These are phyloP conservation scores for Lineolata rhizophorae DNA, from an alignment of 495 filamentous ascomycete species.

Conservation along the genomic window DNA sequence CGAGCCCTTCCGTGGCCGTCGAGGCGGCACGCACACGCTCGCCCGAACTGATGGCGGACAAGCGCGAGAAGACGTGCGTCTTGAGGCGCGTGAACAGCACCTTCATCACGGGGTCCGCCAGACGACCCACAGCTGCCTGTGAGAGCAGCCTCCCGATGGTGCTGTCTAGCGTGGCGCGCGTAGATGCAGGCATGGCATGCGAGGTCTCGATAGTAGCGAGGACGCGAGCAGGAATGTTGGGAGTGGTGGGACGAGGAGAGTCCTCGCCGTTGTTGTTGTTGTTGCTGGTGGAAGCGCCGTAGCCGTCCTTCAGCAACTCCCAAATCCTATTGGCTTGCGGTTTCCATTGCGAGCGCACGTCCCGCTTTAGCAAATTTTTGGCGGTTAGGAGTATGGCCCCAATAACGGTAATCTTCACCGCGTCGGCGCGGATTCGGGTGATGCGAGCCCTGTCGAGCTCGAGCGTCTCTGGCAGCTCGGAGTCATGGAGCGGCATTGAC, in stretches of 20 bases:
- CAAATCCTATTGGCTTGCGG: constrained; percentile 57
- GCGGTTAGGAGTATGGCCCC: constrained; percentile 70
- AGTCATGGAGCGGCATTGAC: constrained; percentile 28
- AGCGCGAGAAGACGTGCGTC: constrained; percentile 50
- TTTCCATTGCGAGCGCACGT: constrained; percentile 78
- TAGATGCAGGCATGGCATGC: constrained; percentile 52
- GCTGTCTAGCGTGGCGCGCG: constrained; percentile 30
- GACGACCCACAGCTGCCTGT: constrained; percentile 19
- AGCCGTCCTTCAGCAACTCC: constrained; percentile 18
- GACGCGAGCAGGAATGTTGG: constrained; percentile 16
- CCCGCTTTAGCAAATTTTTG: constrained; percentile 88
- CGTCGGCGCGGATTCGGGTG: constrained; percentile 37
- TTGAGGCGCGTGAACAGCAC: constrained; percentile 56
- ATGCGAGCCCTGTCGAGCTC: constrained; percentile 57
- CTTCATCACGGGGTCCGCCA: constrained; percentile 60
- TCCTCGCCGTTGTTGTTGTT: background rate
- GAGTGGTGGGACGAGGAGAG: background rate
- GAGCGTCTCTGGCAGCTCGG: constrained; percentile 64
- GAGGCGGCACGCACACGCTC: constrained; percentile 66
- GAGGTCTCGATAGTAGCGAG: constrained; percentile 60
- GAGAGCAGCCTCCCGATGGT: constrained; percentile 34
- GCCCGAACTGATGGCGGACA: constrained; percentile 52
- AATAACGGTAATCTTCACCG: constrained; percentile 56
- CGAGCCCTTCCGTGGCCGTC: constrained; percentile 64
- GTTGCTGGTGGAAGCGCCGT: constrained; percentile 19